A percentile compares a stretch with the other conserved stretches of the same genome.
These are phyloP conservation scores for Ricinus communis DNA, from an alignment of 345 rosid species.

Conservation along the genomic window DNA sequence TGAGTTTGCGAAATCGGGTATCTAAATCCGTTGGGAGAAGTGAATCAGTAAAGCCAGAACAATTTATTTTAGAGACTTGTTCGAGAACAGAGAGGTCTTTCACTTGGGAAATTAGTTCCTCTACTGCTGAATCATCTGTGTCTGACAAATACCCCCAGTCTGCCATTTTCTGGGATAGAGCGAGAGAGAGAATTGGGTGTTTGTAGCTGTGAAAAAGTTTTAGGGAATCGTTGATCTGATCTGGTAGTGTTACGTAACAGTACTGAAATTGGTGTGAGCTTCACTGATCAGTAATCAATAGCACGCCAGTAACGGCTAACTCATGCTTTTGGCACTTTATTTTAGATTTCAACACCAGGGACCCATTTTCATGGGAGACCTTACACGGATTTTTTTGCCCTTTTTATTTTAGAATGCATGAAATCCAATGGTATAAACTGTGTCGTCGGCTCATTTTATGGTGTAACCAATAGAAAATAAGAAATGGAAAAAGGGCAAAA, in stretches of 20 bases:
- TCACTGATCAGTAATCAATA: not conserved
- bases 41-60: conserved; percentile 52
- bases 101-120: conserved; percentile 64
- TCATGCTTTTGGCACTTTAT: conserved; percentile 31
- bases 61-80: conserved; percentile 70
- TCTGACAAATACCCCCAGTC: conserved; percentile 65
- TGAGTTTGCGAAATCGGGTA: conserved; percentile 70
- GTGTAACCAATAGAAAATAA: no score
- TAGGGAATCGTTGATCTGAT: no score
- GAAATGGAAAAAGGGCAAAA: no score
- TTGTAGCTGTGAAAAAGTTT: no score
- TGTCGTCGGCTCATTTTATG: no score
- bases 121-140: conserved; percentile 76
- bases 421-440: no score
- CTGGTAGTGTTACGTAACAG: no score
- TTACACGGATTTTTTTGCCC: no score
- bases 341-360: not conserved
- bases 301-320: conserved; percentile 44
- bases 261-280: not conserved
- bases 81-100: conserved; percentile 72
- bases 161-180: conserved; percentile 41
- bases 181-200: not conserved
- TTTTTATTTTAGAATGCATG: no score
- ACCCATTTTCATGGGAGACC: not conserved
- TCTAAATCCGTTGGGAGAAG: conserved; percentile 70